Evolutionary conservation across 2,329 filamentous ascomycete genomes (phyloP).

Genomic region (Neofusicoccum laricinum): DNA sequence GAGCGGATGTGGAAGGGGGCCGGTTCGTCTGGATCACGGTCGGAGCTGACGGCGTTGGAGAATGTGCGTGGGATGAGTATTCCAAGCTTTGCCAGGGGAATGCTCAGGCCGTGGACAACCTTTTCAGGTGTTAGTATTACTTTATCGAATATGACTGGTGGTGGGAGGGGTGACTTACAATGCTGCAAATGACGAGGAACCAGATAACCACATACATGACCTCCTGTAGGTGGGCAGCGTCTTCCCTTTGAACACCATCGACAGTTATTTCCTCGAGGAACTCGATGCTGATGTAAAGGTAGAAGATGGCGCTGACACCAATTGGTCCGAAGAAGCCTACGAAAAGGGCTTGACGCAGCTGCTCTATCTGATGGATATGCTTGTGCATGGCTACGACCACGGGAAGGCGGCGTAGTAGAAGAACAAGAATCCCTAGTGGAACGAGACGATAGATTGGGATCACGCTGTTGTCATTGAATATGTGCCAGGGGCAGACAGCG

Average conservation of each 20-base stretch:
- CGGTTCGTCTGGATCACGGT: constrained; percentile 22
- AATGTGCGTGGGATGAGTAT: constrained; percentile 63
- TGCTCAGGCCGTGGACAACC: constrained; percentile 72
- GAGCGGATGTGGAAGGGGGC: constrained; percentile 30
- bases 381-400: constrained; percentile 72
- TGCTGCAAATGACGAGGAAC: constrained; percentile 81
- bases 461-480: constrained; percentile 65
- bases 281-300: constrained; percentile 76
- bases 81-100: constrained; percentile 69
- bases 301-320: constrained; percentile 86
- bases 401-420: constrained; percentile 75
- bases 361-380: constrained; percentile 75
- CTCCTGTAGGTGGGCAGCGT: constrained; percentile 65
- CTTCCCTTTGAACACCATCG: constrained; percentile 59
- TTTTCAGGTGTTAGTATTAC: neutral
- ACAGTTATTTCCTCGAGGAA: constrained; percentile 62
- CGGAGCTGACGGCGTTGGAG: constrained; percentile 44
- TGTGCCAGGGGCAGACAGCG: constrained; percentile 76
- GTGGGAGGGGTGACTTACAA: constrained; percentile 54
- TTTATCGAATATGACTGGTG: too few species aligned
- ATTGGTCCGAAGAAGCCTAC: constrained; percentile 94
- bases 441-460: constrained; percentile 73
- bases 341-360: constrained; percentile 72
- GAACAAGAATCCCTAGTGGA: constrained; percentile 68
- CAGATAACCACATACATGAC: constrained; percentile 72